phyloP scores from a whole-genome alignment of 2,329 filamentous ascomycete species.

The Eutypella sp. region DNA sequence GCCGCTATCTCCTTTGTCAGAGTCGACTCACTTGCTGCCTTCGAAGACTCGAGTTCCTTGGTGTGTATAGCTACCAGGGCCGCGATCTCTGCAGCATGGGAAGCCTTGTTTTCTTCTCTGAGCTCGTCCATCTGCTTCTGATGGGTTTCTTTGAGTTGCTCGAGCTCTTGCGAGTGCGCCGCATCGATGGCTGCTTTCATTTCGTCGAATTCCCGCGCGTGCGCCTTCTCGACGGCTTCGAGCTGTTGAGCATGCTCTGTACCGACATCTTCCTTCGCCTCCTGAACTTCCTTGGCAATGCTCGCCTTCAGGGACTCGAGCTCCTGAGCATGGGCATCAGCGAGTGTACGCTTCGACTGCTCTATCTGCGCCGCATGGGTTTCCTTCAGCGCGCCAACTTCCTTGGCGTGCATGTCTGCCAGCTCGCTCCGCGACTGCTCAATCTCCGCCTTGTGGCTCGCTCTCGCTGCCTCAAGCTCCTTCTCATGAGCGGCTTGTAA shows the following conservation, averaged over 20 bases:
- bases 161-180: constrained; percentile 5
- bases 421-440: constrained; percentile 16
- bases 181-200: constrained; percentile 1
- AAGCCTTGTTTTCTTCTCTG: constrained; percentile 13
- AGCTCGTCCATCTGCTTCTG: constrained; percentile 16
- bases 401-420: constrained; percentile 10
- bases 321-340: constrained; percentile 6
- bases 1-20: constrained; percentile 22
- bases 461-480: constrained; percentile 18
- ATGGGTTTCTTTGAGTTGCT: constrained; percentile 6
- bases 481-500: constrained; percentile 12
- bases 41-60: constrained; percentile 21
- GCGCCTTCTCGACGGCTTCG: constrained; percentile 5
- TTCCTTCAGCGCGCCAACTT: constrained; percentile 18
- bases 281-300: constrained; percentile 4
- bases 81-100: constrained; percentile 20
- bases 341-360: constrained; percentile 6
- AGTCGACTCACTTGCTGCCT: constrained; percentile 19
- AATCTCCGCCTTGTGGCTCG: constrained; percentile 16
- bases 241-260: constrained; percentile 10
- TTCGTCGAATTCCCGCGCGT: constrained; percentile 7
- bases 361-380: constrained; percentile 11
- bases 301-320: constrained; percentile 8
- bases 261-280: constrained; percentile 5
- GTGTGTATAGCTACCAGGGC: constrained; percentile 20